phyloP scores from a whole-genome alignment of 331 rosid genomes.

The Phaseolus coccineus region DNA sequence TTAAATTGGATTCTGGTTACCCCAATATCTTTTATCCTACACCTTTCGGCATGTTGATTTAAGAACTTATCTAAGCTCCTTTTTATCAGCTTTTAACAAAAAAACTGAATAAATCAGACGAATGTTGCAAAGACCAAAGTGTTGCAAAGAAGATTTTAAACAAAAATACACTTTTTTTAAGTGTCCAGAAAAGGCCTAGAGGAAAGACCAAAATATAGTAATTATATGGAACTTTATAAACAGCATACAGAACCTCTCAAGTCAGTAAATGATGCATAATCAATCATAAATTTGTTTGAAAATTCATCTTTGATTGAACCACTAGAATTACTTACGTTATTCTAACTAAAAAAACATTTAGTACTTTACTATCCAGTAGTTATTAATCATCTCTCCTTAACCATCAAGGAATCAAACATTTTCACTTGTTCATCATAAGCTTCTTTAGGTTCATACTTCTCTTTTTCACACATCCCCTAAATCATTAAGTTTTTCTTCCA shows the following conservation, averaged over 20 bases:
- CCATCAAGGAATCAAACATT: too few species aligned
- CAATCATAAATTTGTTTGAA: neutral
- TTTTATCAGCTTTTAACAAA: neutral
- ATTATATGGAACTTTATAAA: neutral
- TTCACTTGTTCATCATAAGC: too few species aligned
- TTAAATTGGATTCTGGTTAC: neutral
- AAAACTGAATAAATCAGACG: neutral
- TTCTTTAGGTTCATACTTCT: too few species aligned
- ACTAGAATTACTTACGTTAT: too few species aligned
- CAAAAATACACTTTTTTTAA: neutral
- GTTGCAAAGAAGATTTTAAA: neutral
- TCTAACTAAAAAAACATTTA: too few species aligned
- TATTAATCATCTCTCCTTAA: too few species aligned
- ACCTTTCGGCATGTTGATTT: neutral
- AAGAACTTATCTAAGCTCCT: neutral
- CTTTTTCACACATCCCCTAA: too few species aligned
- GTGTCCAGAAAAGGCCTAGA: neutral
- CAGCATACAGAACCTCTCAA: neutral
- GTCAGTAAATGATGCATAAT: neutral
- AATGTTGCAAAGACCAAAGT: neutral
- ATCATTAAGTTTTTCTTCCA: too few species aligned
- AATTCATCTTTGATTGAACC: neutral
- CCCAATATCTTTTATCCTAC: neutral
- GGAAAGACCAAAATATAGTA: neutral
- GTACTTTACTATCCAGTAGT: too few species aligned